Evolutionary conservation across 2,329 filamentous ascomycete species (phyloP), one percentile per base, ranked within the genome.

Genomic region (Aspergillus candidus): DNA sequence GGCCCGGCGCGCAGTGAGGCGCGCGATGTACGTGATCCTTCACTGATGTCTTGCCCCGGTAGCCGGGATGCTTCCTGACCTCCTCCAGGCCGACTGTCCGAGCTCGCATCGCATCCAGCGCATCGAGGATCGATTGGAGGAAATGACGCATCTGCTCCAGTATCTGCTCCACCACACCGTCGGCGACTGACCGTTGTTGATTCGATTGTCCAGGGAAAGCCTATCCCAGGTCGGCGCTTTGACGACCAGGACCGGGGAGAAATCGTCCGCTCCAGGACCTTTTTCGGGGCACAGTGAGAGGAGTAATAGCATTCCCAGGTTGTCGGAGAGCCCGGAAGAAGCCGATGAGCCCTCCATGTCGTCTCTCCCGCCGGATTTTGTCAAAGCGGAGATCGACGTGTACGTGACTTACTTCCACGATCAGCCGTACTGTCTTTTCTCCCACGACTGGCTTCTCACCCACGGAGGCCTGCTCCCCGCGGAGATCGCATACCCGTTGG

Each of bases 401-500:
- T 59, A 57, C 32, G 38, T 59, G 11, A 43, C 29, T 13, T 43
- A 55, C 30, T 56, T 59, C 11, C 55, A 59, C 35, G 55, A 59
- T 39, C 56, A 58, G 36, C 56, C 55, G 5, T 59, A 57, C 30
- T 57, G 55, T 35, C 48, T 53, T 3, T 58, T 59, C 18, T 41
- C 47, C 2, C 51, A 48, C 10, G 15, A 41, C 1, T 57, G 52
- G 55, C 42, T 59, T 4, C n/a, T 48, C 10, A 32, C 38, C 11
- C 43, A 50, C 6, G 46, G 47, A 3, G 2, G 22, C 2, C 47
- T 35, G 7, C 44, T 58, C 3, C 48, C 54, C 8, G 34, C 51
- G 10, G 55, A 58, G 35, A 44, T 58, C 13, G 36, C 49, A 10
- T 54, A 53, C 18, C 47, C 56, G 2, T 33, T 58, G 29, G 46